These are phyloP conservation scores for Blastomyces percursus DNA, from an alignment of 2,329 filamentous ascomycete species.

Conservation along the genomic window DNA sequence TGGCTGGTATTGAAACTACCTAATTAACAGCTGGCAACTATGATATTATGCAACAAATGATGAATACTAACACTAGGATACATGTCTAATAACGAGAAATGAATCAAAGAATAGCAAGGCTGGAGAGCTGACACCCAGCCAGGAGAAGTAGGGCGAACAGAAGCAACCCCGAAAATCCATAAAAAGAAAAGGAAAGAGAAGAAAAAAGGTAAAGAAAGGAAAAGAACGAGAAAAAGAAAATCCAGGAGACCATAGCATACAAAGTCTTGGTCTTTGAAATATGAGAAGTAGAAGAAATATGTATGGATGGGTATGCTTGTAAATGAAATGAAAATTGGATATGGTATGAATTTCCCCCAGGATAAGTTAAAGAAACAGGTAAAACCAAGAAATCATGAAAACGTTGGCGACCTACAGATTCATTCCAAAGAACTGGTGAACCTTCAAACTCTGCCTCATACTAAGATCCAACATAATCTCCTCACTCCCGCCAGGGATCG, in stretches of 20 bases:
- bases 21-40: no score
- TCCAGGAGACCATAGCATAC: not conserved
- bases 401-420: constrained; percentile 57
- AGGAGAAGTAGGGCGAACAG: not conserved
- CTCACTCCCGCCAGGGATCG: constrained; percentile 88
- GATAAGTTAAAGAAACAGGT: not conserved
- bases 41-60: not conserved
- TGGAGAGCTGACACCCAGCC: not conserved
- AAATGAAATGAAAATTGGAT: not conserved
- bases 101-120: no score
- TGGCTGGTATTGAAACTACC: no score
- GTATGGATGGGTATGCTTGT: not conserved
- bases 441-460: constrained; percentile 79
- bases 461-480: constrained; percentile 98
- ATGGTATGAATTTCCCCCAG: not conserved
- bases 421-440: constrained; percentile 88
- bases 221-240: not conserved
- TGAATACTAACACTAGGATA: not conserved
- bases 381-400: not conserved
- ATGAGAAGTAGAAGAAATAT: not conserved
- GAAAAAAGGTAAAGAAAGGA: no score
- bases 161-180: not conserved
- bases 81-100: not conserved
- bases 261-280: not conserved
- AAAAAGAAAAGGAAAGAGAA: no score